phyloP scores from a whole-genome alignment of 139 green algal genomes.

The Dunaliella sp. region DNA sequence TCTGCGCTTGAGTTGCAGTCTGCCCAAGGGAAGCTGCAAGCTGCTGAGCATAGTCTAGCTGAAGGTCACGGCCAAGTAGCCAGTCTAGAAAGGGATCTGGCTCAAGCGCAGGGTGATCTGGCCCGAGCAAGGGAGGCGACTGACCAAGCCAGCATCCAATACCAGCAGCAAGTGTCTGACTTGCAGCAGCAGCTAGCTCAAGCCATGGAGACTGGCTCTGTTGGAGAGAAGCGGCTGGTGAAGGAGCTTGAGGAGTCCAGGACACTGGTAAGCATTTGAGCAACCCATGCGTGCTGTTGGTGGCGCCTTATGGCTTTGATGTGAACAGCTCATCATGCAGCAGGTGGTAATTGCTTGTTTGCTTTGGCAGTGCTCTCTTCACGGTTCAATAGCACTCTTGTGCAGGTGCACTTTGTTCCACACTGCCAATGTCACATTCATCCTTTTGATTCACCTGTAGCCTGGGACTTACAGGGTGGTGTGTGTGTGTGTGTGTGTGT shows the following conservation, averaged over 20 bases:
- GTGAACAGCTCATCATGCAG: no score
- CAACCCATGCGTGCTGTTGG: no score
- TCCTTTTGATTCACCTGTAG: no score
- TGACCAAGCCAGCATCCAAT: neutral
- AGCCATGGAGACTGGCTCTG: neutral
- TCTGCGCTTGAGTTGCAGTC: neutral
- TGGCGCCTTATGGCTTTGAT: no score
- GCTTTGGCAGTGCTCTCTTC: no score
- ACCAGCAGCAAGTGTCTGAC: neutral
- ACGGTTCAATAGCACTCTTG: no score
- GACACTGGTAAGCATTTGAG: neutral
- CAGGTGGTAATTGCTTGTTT: no score
- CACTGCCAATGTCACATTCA: no score
- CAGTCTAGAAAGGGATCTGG: neutral
- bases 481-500: no score
- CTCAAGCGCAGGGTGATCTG: neutral
- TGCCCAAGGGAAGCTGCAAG: neutral
- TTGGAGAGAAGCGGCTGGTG: neutral
- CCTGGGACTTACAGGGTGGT: no score
- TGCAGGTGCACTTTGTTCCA: no score
- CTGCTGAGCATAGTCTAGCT: neutral
- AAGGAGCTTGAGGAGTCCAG: constrained; percentile 5
- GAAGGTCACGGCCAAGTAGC: neutral
- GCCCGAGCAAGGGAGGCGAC: neutral
- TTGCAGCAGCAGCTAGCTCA: neutral